Evolutionary conservation across 1,284 basidiomycete species (phyloP).

Genomic region (Ustilago lituana): DNA sequence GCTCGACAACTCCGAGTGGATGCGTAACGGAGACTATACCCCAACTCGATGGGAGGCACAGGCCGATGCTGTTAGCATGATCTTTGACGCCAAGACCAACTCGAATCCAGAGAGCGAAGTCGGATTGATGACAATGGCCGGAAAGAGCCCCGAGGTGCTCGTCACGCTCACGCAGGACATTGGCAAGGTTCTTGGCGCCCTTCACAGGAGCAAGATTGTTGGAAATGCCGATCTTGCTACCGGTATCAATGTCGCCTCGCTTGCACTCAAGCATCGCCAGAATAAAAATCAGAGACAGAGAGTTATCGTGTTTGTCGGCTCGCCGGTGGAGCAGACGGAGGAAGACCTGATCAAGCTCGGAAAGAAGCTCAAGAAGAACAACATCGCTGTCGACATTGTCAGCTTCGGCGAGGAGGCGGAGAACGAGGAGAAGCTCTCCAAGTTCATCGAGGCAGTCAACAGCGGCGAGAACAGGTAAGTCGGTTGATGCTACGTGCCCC

Average conservation of each 20-base stretch:
- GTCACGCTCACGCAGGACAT: slow-evolving; percentile 94
- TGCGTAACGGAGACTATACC: slow-evolving; percentile 86
- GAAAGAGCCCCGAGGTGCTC: slow-evolving; percentile 80
- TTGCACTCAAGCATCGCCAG: slow-evolving; percentile 95
- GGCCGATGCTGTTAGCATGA: slow-evolving; percentile 85
- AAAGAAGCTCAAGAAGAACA: slow-evolving; percentile 99
- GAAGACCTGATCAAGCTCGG: slow-evolving; percentile 76
- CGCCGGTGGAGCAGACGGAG: slow-evolving; percentile 71
- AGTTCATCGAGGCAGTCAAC: slow-evolving; percentile 80
- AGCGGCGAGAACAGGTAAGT: slow-evolving; percentile 83
- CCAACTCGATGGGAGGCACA: slow-evolving; percentile 87
- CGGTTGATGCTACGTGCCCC: no score
- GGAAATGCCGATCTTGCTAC: slow-evolving; percentile 86
- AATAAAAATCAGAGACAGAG: slow-evolving; percentile 98
- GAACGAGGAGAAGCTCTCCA: slow-evolving; percentile 74
- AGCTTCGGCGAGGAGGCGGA: slow-evolving; percentile 74
- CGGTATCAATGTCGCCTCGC: slow-evolving; percentile 84
- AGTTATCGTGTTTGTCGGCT: slow-evolving; percentile 91
- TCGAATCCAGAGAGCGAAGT: slow-evolving; percentile 94
- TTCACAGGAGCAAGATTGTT: slow-evolving; percentile 79
- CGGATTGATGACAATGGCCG: slow-evolving; percentile 96
- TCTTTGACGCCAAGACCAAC: slow-evolving; percentile 92
- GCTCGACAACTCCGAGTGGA: slow-evolving; percentile 68
- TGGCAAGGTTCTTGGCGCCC: slow-evolving; percentile 85
- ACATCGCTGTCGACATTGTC: slow-evolving; percentile 92